phyloP scores from a whole-genome alignment of 129 eudicot genomes.

The Helichrysum umbraculigerum region DNA sequence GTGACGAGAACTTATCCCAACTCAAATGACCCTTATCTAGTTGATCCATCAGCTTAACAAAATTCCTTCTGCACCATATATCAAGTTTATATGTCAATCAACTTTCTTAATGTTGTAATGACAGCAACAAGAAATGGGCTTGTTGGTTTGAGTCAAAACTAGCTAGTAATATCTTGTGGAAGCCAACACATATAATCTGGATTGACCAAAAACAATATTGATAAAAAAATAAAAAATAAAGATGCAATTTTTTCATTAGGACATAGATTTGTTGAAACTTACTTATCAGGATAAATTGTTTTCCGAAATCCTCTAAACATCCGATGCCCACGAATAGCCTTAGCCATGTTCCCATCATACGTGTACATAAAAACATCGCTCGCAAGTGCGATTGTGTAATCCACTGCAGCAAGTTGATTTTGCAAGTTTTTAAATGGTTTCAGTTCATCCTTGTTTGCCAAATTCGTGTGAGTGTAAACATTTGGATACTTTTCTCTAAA shows the following conservation, averaged over 20 bases:
- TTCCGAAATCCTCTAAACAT: constrained; percentile 57
- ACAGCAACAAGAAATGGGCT: neutral
- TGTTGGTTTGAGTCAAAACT: too few species aligned
- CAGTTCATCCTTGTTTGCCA: constrained; percentile 57
- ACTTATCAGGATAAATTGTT: constrained; percentile 63
- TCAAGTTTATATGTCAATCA: constrained; percentile 2
- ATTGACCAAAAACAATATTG: neutral
- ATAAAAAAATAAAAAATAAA: neutral
- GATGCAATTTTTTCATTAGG: neutral
- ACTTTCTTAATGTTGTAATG: neutral
- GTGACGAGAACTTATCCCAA: constrained; percentile 53
- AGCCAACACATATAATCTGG: too few species aligned
- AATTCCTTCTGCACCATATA: constrained; percentile 38
- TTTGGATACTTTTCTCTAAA: constrained; percentile 45
- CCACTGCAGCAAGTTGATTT: constrained; percentile 66
- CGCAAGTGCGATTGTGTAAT: constrained; percentile 58
- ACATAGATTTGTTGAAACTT: constrained; percentile 13
- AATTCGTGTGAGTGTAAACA: constrained; percentile 43
- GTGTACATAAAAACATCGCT: constrained; percentile 60
- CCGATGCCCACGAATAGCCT: constrained; percentile 65
- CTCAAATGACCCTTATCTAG: constrained; percentile 41
- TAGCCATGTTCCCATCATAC: constrained; percentile 69
- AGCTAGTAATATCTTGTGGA: too few species aligned
- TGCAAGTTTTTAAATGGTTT: constrained; percentile 39
- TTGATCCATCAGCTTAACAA: constrained; percentile 52